Percentiles rank a stretch among this genome's conserved stretches.
phyloP scores from a whole-genome alignment of 345 rosid species.

The Arabis alpina region DNA sequence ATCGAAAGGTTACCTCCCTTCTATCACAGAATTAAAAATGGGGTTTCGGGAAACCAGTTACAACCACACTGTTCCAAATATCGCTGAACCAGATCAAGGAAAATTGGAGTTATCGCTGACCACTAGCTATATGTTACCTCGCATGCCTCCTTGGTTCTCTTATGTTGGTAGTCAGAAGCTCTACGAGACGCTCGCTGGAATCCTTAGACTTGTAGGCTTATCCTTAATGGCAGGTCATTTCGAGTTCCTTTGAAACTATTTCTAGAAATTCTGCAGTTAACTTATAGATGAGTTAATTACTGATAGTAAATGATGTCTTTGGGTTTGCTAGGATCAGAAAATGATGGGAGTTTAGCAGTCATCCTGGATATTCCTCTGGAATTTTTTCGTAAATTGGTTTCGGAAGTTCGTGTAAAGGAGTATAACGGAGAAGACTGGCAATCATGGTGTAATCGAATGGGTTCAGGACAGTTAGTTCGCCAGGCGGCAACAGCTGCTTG shows the following conservation, averaged over 20 bases:
- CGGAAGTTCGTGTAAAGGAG: constrained; percentile 71
- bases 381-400: constrained; percentile 60
- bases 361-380: constrained; percentile 80
- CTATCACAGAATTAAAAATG: constrained; percentile 72
- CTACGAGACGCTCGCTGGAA: constrained; percentile 73
- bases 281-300: constrained; percentile 37
- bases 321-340: constrained; percentile 60
- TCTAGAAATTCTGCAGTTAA: constrained; percentile 16
- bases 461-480: constrained; percentile 79
- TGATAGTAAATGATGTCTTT: constrained; percentile 31
- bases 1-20: constrained; percentile 71
- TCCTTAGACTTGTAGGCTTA: constrained; percentile 88
- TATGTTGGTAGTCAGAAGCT: constrained; percentile 73
- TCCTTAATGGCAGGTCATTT: constrained; percentile 81
- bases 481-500: constrained; percentile 84
- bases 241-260: constrained; percentile 42
- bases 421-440: constrained; percentile 75
- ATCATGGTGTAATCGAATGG: constrained; percentile 75
- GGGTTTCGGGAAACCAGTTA: constrained; percentile 45
- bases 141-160: constrained; percentile 86
- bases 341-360: constrained; percentile 64
- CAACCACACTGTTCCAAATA: constrained; percentile 38
- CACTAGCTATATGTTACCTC: constrained; percentile 61
- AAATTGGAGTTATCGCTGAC: constrained; percentile 39
- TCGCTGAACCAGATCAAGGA: constrained; percentile 47